Evolutionary conservation across 2,329 filamentous ascomycete species (phyloP), one percentile per base, ranked within the genome.

Genomic region (Cladophialophora immunda): DNA sequence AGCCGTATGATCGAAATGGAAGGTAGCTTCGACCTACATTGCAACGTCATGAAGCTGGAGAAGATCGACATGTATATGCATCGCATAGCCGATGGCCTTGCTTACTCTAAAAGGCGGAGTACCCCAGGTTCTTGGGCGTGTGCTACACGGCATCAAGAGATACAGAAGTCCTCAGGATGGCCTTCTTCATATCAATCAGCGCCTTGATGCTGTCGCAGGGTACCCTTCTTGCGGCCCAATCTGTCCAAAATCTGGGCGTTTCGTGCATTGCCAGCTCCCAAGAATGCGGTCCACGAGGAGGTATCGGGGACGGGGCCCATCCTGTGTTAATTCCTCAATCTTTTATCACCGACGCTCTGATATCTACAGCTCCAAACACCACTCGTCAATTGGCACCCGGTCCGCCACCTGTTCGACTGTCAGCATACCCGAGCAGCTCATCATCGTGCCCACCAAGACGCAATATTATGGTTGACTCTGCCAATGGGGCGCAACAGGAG

Each of bases 261-360:
- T 63, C 60, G 22, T 63, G 60, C 34, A 63, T 63, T 56, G 60
- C 52, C 17, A 47, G 60, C 25, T 38, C 60, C 22, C 60, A 63
- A 47, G 17, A 56, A 45, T 63, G 63, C 32, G 63, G 63, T 38
- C 63, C 63, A 47, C 45, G 50, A 27, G 63, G 63, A 30, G 63
- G 63, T 13, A 65, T 62, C 34, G 63, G 63, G 1, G 63, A 65
- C 58, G 52, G 56, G 11, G 47, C 58, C 29, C 41, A 65, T 50
- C 63, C 63, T 32, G 58, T 65, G 11, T 27, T 65, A 15, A 27
- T 15, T 45, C 15, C 63, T 30, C 63, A 61, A 50, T 65, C 63
- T 2, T 65, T 65, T 17, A 65, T 65, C 13, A 65, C 63, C 7
- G 63, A 65, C 54, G 63, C 63, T 52, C 50, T 60, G 22, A 32